Base-by-base conservation (phyloP, 2,329 filamentous ascomycete species). In the Neonectria faginata region DNA sequence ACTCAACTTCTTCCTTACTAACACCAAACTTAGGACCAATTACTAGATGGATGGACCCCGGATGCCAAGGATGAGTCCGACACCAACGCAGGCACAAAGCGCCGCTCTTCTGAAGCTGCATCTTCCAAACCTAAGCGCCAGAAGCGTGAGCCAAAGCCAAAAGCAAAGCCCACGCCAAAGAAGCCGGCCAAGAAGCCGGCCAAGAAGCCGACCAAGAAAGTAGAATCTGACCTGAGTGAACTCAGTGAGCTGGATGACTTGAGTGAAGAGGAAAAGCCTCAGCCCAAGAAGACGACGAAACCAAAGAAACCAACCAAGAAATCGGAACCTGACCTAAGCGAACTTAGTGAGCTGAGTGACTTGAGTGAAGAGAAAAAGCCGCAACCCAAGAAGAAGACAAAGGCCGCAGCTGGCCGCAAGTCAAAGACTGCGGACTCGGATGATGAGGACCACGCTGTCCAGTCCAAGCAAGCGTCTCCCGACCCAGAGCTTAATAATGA, bases 51-150 rank as follows among this genome's bases (percentile, higher is more conserved):
- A 54, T 79, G 76, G 76, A 64, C 66, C 25, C 78, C 76, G 2
- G 74, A 73, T 14, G 54, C 67, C 18, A 71, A 72, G 25, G 62
- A 70, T 20, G 66, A 71, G 22, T 57, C 63, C n/a, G 75, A 73
- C 44, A 58, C 72, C 22, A 70, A 74, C 22, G 63, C 75, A 12
- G 67, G 68, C 3, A 64, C 70, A 53, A 82, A 82, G 62, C 75
- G 78, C 9, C 71, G 74, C 39, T 78, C 77, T 16, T 66, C 73
- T 51, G 80, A 80, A 33, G 62, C 70, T 11, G 68, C 71, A 29
- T 76, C 79, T 12, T 79, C 80, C 7, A 80, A 81, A 36, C 71
- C 80, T 6, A 81, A 81, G 64, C 79, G 81, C 25, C 78, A 77
- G 50, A 84, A 81, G 70, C 73, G 76, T 3, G 69, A 73, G 3